Base-by-base conservation (phyloP, 257 asterid genomes). In the Avicennia marina region DNA sequence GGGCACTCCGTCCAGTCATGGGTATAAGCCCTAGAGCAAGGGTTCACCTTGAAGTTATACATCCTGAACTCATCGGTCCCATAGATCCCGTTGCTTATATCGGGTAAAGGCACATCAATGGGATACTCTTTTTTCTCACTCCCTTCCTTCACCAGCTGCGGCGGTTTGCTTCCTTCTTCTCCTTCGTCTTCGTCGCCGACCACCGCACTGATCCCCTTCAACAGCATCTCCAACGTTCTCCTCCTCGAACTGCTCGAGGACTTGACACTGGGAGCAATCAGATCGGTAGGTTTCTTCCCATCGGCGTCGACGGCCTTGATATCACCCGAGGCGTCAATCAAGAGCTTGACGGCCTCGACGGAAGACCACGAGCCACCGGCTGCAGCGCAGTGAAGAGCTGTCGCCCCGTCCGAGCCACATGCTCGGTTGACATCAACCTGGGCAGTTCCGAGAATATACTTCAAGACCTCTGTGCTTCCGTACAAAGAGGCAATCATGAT, bases 381-480 rank as follows among this genome's bases (percentile, higher is more conserved):
- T 0, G 83, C 85, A 5, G 90, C 95, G 20, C 97, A 89, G 63
- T 89, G 97, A 13, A 89, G 94, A 11, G 95, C 78, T 7, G 97
- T 81, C 24, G 81, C 90, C 2, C 89, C 80, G 63, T 86, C 97
- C 0, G 83, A 78, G 34, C 95, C 93, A 46, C 88, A 76, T 0
- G 97, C 78, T 53, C 77, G 49, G 41, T 83, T 89, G 40, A 85
- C 83, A 65, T 89, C 94, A 21, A 79, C 68, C 54, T 71, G 72
- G 0, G 83, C 75, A 7, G 75, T 63, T 17, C 46, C 73, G 52
- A 89, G 27, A 53, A 86, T 60, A 56, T 84, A 89, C 50, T 68
- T 75, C 68, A 86, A 49, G 44, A 89, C 75, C 62, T 73, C 65
- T 25, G 52, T 65, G 72, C 91, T 89, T 13, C 97, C 97, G 58